A percentile compares a stretch with the other conserved stretches of the same genome.
These are phyloP conservation scores for Volvox africanus DNA, from an alignment of 139 green algal genomes.

Conservation along the genomic window DNA sequence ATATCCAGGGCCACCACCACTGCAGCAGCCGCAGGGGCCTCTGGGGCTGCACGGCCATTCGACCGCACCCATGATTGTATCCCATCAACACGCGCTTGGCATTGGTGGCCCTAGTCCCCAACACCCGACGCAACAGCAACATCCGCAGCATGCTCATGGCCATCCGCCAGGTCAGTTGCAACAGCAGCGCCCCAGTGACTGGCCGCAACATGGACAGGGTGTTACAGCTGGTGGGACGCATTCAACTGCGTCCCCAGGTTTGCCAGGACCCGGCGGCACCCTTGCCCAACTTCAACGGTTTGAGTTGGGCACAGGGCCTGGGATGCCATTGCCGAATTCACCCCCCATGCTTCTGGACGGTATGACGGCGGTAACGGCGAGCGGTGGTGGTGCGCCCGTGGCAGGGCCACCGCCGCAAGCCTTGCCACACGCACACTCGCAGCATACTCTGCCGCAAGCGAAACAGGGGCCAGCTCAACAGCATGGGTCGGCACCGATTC, in stretches of 20 bases:
- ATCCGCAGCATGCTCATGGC: background rate
- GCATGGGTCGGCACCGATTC: background rate
- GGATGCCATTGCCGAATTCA: background rate
- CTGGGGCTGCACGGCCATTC: background rate
- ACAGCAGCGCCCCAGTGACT: background rate
- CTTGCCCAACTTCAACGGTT: background rate
- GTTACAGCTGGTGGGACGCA: background rate
- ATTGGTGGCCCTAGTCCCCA: background rate
- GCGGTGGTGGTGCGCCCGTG: background rate
- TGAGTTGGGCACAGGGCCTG: background rate
- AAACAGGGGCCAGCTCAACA: too few species aligned
- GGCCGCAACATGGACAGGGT: background rate
- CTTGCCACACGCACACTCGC: background rate
- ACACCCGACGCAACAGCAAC: background rate
- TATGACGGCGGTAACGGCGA: background rate
- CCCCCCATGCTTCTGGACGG: background rate
- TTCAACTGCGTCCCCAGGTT: background rate
- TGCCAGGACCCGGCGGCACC: background rate
- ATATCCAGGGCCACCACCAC: background rate
- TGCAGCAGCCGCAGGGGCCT: constrained; percentile 17
- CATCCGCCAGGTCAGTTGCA: background rate
- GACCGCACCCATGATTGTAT: background rate
- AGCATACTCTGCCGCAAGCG: background rate
- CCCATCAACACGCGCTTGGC: background rate
- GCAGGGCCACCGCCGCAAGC: background rate